Evolutionary conservation across 2,329 filamentous ascomycete genomes (phyloP).

Genomic region (Talaromyces verruculosus): DNA sequence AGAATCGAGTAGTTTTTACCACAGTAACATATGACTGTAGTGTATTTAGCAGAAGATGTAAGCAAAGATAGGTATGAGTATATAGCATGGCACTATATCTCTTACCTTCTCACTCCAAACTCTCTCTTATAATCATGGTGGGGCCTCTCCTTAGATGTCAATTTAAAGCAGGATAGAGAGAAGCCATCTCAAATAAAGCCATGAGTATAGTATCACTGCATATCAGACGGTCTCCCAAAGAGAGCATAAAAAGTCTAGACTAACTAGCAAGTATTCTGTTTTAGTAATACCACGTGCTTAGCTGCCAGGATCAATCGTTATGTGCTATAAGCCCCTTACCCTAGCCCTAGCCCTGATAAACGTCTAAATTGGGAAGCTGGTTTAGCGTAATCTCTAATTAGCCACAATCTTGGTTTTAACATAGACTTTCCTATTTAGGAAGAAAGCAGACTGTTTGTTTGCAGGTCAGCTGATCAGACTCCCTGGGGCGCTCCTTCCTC

Average conservation of each 20-base stretch:
- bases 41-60: neutral
- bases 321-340: neutral
- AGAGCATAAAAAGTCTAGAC: too few species aligned
- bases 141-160: too few species aligned
- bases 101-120: too few species aligned
- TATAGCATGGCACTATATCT: neutral
- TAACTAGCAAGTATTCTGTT: too few species aligned
- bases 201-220: too few species aligned
- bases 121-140: too few species aligned
- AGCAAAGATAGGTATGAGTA: neutral
- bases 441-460: neutral
- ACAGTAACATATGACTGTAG: neutral
- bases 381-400: neutral
- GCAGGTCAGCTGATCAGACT: neutral
- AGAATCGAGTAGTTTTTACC: neutral
- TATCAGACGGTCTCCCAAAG: too few species aligned
- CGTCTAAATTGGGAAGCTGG: neutral
- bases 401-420: too few species aligned
- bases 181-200: too few species aligned
- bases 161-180: too few species aligned
- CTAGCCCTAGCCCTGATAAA: neutral
- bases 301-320: neutral
- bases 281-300: too few species aligned
- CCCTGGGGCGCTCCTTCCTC: neutral
- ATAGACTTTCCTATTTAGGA: neutral